Base-by-base conservation (phyloP, 345 rosid species). In the Raphanus sativus region DNA sequence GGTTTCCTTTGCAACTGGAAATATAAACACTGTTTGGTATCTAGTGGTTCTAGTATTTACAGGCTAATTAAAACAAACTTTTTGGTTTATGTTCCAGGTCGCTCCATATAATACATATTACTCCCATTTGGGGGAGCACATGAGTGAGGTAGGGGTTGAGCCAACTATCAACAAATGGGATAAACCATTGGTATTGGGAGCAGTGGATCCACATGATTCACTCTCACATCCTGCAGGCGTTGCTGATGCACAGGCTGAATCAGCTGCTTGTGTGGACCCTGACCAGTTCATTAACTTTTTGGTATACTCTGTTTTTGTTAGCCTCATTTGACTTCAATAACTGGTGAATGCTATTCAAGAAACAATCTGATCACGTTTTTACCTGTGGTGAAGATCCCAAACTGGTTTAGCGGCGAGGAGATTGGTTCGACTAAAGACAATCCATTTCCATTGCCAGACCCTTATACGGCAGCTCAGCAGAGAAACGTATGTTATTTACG, bases 181-280 rank as follows among this genome's bases (percentile, higher is more conserved):
- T 84, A 93, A 91, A 80, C 90, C 93, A 59, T 83, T 93, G 84
- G 81, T 92, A 40, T 81, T 93, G 77, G 99, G 98, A 82, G 84
- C 86, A 63, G 86, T 91, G 78, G 99, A 93, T 86, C 97, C 97
- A 10, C 99, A 96, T 28, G 99, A 96, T 78, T 96, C 98, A 29
- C 74, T 91, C 52, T 89, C 97, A 70, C 99, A 96, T 88, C 95
- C 99, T 62, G 99, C 99, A 0, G 99, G 99, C 25, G 93, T 88
- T 10, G 90, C 98, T 70, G 99, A 93, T 82, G 87, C 86, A 77
- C 98, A 90, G 82, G 86, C 98, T 25, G 98, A 96, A 83, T 80
- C 97, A 78, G 97, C 98, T 25, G 63, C 89, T 33, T 86, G 78
- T 36, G 75, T 96, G 59, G 97, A 96, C 73, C 95, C 97, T 73